Percentiles rank a stretch among this genome's conserved stretches.
Evolutionary conservation across 768 basidiomycete species (phyloP).

Genomic region (Lactarius trivialis): DNA sequence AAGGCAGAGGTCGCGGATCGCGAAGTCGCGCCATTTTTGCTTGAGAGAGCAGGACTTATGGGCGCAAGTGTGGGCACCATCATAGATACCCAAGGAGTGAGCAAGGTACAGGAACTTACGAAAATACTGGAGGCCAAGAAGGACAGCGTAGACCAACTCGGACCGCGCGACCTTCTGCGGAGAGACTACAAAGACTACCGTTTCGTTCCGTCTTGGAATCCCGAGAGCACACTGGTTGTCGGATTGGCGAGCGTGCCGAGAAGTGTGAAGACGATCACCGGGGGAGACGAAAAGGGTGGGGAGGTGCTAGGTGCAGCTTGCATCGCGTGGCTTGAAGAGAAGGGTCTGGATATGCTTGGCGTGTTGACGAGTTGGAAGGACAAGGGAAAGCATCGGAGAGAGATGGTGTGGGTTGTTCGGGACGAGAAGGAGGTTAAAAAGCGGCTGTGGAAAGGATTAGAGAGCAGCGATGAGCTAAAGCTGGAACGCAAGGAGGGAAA

Average conservation of each 20-base stretch:
- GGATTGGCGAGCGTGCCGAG: slow-evolving; percentile 83
- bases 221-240: slow-evolving; percentile 42
- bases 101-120: slow-evolving; percentile 45
- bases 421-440: slow-evolving; percentile 37
- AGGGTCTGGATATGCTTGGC: slow-evolving; percentile 61
- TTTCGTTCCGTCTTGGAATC: slow-evolving; percentile 40
- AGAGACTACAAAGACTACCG: slow-evolving; percentile 94
- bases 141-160: slow-evolving; percentile 56
- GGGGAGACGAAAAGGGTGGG: slow-evolving; percentile 36
- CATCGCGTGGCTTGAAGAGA: slow-evolving; percentile 59
- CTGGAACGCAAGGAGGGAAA: slow-evolving; percentile 38
- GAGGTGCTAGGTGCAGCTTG: slow-evolving; percentile 35
- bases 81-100: slow-evolving; percentile 33
- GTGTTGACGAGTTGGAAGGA: slow-evolving; percentile 69
- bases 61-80: slow-evolving; percentile 21
- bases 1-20: slow-evolving; percentile 67
- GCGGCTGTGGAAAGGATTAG: slow-evolving; percentile 53
- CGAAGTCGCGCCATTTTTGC: slow-evolving; percentile 56
- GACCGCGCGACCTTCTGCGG: slow-evolving; percentile 70
- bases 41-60: slow-evolving; percentile 46
- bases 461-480: slow-evolving; percentile 45
- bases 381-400: slow-evolving; percentile 54
- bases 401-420: slow-evolving; percentile 61
- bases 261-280: slow-evolving; percentile 48
- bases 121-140: slow-evolving; percentile 52